phyloP scores from a whole-genome alignment of 176 grass and related monocot genomes.

The Cocos nucifera region DNA sequence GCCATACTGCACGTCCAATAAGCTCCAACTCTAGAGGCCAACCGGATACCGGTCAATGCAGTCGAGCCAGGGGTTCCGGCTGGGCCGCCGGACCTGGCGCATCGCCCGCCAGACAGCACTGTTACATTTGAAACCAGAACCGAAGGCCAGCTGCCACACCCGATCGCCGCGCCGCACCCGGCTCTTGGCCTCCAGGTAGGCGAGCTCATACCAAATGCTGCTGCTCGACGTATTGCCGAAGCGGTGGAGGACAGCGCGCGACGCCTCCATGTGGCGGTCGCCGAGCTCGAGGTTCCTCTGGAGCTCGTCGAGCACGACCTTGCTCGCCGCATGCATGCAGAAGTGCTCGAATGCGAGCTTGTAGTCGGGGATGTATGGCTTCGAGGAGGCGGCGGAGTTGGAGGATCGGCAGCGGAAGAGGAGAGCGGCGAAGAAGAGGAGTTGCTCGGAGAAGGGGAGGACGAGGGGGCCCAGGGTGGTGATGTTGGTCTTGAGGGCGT shows the following conservation, averaged over 20 bases:
- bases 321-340: constrained; percentile 92
- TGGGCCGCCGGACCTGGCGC: constrained; percentile 54
- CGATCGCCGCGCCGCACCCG: constrained; percentile 79
- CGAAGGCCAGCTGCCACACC: constrained; percentile 97
- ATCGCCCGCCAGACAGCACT: constrained; percentile 90
- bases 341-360: constrained; percentile 97
- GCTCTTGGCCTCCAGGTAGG: constrained; percentile 86
- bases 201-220: constrained; percentile 98
- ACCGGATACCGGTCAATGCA: constrained; percentile 60
- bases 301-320: constrained; percentile 88
- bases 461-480: constrained; percentile 86
- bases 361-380: constrained; percentile 94
- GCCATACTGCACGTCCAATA: background rate
- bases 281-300: constrained; percentile 75
- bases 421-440: constrained; percentile 84
- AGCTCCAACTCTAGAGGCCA: background rate
- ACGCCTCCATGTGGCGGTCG: constrained; percentile 63
- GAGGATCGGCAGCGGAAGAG: constrained; percentile 87
- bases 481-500: constrained; percentile 99
- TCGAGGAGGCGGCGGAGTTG: constrained; percentile 25
- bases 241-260: constrained; percentile 82
- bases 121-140: constrained; percentile 99
- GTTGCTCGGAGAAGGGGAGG: constrained; percentile 91
- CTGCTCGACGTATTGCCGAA: constrained; percentile 96
- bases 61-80: constrained; percentile 71